phyloP scores from a whole-genome alignment of 2,329 filamentous ascomycete species.

The Sarocladium strictum region DNA sequence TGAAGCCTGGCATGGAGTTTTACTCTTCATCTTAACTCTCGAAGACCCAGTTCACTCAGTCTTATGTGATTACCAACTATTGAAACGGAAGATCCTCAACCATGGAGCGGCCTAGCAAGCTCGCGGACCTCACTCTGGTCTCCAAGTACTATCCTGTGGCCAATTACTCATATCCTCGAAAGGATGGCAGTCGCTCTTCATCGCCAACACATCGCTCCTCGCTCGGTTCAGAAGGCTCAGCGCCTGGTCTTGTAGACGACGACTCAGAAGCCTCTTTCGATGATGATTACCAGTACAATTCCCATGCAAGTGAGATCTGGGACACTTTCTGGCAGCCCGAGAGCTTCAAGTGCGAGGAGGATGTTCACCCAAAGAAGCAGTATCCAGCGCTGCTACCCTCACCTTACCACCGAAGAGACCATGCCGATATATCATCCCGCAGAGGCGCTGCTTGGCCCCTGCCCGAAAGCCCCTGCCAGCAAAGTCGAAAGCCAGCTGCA shows the following conservation, averaged over 20 bases:
- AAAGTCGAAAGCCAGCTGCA: constrained; percentile 19
- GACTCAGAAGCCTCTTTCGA: constrained; percentile 46
- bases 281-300: constrained; percentile 42
- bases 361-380: constrained; percentile 18
- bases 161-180: constrained; percentile 35
- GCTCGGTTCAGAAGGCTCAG: constrained; percentile 37
- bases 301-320: constrained; percentile 41
- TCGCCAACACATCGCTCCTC: constrained; percentile 32
- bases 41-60: neutral
- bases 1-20: neutral
- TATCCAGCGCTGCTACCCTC: constrained; percentile 26
- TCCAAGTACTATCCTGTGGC: constrained; percentile 33
- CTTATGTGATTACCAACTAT: constrained; percentile 9
- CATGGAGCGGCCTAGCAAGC: constrained; percentile 29
- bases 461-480: constrained; percentile 15
- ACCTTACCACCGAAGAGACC: constrained; percentile 18
- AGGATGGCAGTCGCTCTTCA: constrained; percentile 16
- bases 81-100: constrained; percentile 11
- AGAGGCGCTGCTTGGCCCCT: constrained; percentile 22
- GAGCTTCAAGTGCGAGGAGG: constrained; percentile 4
- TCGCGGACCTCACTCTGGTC: constrained; percentile 32
- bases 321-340: constrained; percentile 41
- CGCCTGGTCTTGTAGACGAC: constrained; percentile 45
- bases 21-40: neutral
- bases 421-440: constrained; percentile 18